A percentile compares a stretch with the other conserved stretches of the same genome.
phyloP scores from a whole-genome alignment of 2,329 filamentous ascomycete genomes.

The Pleomassaria siparia region DNA sequence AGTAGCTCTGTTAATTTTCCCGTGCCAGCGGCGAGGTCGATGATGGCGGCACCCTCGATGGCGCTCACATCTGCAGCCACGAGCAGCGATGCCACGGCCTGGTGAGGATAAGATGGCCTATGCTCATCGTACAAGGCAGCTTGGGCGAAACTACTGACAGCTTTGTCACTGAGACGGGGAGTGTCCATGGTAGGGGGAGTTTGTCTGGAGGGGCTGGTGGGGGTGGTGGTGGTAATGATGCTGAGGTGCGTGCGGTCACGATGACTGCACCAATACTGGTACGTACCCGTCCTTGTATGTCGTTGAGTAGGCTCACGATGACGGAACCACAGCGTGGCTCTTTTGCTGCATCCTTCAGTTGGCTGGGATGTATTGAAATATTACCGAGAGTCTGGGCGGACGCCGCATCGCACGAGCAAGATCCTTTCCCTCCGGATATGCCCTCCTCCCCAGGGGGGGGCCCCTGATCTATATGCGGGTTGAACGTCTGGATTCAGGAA shows the following conservation, averaged over 20 bases:
- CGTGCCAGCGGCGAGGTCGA: constrained; percentile 69
- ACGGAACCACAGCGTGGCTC: background rate
- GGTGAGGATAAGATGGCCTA: constrained; percentile 65
- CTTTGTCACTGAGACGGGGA: constrained; percentile 12
- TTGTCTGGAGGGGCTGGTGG: background rate
- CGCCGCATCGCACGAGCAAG: background rate
- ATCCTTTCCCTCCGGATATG: background rate
- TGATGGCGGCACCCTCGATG: constrained; percentile 51
- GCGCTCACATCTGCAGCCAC: constrained; percentile 55
- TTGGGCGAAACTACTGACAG: constrained; percentile 41
- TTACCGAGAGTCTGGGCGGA: background rate
- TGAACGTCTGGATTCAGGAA: background rate
- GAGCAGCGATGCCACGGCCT: constrained; percentile 62
- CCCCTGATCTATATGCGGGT: background rate
- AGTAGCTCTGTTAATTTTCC: constrained; percentile 70
- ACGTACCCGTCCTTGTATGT: background rate
- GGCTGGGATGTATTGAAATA: background rate
- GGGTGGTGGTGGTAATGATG: too few species aligned
- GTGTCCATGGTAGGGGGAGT: background rate
- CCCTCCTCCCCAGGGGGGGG: background rate
- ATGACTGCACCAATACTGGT: background rate
- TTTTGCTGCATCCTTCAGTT: background rate
- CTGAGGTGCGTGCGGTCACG: background rate
- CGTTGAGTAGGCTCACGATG: background rate
- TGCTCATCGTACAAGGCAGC: constrained; percentile 67